Evolutionary conservation across 352 stramenopile species (phyloP).

Genomic region (Pythium inflatum): DNA sequence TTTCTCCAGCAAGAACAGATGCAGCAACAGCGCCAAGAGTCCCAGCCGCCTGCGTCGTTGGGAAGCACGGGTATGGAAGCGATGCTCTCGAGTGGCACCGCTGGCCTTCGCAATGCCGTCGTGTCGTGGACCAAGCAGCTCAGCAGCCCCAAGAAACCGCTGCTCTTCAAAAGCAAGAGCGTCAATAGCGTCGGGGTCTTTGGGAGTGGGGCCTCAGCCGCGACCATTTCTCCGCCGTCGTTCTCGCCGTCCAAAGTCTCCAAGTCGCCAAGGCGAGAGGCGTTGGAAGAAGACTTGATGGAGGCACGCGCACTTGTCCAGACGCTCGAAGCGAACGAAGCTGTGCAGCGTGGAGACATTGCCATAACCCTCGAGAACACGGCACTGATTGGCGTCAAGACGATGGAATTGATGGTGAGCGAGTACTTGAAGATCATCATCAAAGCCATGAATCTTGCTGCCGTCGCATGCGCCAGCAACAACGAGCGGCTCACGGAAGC

Average conservation of each 20-base stretch:
- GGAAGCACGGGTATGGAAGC: slow-evolving; percentile 14
- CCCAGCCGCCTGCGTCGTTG: too few relatives aligned
- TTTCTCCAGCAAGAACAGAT: slow-evolving; percentile 15
- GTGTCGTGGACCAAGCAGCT: slow-evolving; percentile 29
- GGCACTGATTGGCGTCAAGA: slow-evolving; percentile 49
- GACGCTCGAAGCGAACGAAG: slow-evolving; percentile 39
- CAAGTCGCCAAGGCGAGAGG: not conserved
- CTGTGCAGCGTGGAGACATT: slow-evolving; percentile 42
- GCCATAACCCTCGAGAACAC: slow-evolving; percentile 41
- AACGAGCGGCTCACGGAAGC: not conserved
- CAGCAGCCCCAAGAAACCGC: slow-evolving; percentile 23
- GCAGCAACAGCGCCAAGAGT: slow-evolving; percentile 7
- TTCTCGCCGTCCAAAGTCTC: not conserved
- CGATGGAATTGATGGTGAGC: slow-evolving; percentile 62
- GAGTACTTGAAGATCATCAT: slow-evolving; percentile 48
- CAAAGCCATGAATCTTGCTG: slow-evolving; percentile 18
- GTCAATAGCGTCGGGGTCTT: not conserved
- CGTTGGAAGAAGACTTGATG: slow-evolving; percentile 33
- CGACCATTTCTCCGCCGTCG: not conserved
- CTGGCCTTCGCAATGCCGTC: slow-evolving; percentile 37
- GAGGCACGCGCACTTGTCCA: slow-evolving; percentile 26
- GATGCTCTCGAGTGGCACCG: slow-evolving; percentile 5
- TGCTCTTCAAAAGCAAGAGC: slow-evolving; percentile 27
- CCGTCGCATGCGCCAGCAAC: not conserved
- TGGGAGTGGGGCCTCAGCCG: too few relatives aligned